A percentile compares a stretch with the other conserved stretches of the same genome.
These are phyloP conservation scores for Clarireedia homoeocarpa DNA, from an alignment of 2,329 filamentous ascomycete species.

Conservation along the genomic window DNA sequence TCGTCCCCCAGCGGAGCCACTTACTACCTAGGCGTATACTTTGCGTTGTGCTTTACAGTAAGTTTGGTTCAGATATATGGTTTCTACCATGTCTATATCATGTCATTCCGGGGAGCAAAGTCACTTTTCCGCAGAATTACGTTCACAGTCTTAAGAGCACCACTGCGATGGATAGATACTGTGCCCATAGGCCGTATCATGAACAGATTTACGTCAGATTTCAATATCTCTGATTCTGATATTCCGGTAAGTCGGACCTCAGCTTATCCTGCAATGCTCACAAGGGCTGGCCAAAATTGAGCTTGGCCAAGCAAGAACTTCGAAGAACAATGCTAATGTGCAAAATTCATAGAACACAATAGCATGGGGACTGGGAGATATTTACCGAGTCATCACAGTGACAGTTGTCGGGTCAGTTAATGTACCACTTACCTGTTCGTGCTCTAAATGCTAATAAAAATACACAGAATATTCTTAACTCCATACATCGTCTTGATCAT, in stretches of 20 bases:
- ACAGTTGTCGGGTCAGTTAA: conserved; percentile 43
- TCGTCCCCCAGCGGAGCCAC: background rate
- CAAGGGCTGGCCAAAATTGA: too few relatives aligned
- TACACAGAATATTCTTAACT: conserved; percentile 39
- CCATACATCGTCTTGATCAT: conserved; percentile 47
- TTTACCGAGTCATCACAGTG: conserved; percentile 44
- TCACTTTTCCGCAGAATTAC: conserved; percentile 58
- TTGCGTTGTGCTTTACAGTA: conserved; percentile 1
- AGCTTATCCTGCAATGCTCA: too few relatives aligned
- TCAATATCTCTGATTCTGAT: conserved; percentile 29
- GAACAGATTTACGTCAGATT: conserved; percentile 70
- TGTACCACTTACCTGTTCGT: background rate
- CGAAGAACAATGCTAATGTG: too few relatives aligned
- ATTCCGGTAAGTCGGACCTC: background rate
- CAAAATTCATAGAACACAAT: background rate
- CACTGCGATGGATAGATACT: conserved; percentile 69
- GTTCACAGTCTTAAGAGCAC: conserved; percentile 58
- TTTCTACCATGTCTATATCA: conserved; percentile 53
- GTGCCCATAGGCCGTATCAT: conserved; percentile 66
- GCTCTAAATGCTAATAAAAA: background rate
- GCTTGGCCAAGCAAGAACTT: too few relatives aligned
- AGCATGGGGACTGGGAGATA: background rate
- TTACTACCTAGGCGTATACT: conserved; percentile 9
- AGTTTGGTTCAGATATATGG: conserved; percentile 26
- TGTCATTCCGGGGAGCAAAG: conserved; percentile 58